phyloP scores from a whole-genome alignment of 306 rosid genomes.

The Medicago truncatula region DNA sequence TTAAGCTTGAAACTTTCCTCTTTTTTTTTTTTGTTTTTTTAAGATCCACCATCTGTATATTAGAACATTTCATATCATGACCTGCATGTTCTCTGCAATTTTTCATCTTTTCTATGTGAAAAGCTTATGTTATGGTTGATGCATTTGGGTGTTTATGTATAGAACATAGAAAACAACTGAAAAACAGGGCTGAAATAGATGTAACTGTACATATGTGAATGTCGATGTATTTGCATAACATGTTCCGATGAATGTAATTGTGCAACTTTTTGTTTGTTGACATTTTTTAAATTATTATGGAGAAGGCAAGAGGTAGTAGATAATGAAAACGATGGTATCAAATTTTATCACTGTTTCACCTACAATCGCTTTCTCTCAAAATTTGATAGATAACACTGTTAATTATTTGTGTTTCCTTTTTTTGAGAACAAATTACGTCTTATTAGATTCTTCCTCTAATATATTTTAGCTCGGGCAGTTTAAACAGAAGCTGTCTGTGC shows the following conservation, averaged over 20 bases:
- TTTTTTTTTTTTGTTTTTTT: too few relatives aligned
- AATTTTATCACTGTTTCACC: background rate
- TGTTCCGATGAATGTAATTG: background rate
- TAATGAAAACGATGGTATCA: conserved; percentile 1
- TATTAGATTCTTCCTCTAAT: conserved; percentile 39
- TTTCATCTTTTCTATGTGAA: conserved; percentile 14
- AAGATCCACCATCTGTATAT: background rate
- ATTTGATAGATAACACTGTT: background rate
- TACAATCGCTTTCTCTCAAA: background rate
- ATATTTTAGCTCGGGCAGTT: conserved; percentile 65
- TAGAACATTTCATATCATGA: background rate
- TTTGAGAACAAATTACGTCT: background rate
- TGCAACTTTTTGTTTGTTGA: background rate
- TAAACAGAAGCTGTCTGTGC: conserved; percentile 61
- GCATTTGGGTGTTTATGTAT: conserved; percentile 12
- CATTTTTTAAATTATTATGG: background rate
- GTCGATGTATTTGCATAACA: background rate
- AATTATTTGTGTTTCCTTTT: background rate
- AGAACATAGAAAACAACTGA: background rate
- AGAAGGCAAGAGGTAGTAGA: background rate
- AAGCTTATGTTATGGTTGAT: conserved; percentile 23
- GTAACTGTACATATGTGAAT: conserved; percentile 1
- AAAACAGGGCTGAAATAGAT: conserved; percentile 9
- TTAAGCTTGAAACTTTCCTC: background rate
- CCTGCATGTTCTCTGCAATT: conserved; percentile 15